Evolutionary conservation across 1,139 yeast species (phyloP).

Genomic region (Taphrina deformans): DNA sequence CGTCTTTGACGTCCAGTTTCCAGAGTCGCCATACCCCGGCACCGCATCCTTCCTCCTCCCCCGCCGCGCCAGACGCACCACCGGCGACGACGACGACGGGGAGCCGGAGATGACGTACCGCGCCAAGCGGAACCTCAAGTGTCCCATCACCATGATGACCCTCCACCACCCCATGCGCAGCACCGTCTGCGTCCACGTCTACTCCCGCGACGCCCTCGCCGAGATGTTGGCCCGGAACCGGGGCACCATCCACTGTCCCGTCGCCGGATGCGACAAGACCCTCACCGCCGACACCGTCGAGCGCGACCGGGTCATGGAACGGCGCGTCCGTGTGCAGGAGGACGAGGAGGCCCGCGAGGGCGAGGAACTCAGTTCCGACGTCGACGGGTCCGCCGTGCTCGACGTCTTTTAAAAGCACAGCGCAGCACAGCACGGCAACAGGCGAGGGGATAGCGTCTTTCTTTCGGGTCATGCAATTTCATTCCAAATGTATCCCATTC

Average conservation of each 20-base stretch:
- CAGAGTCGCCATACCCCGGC: conserved; percentile 37
- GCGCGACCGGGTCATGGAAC: conserved; percentile 16
- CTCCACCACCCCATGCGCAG: conserved; percentile 40
- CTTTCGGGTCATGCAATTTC: no score
- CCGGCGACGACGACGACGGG: conserved; percentile 32
- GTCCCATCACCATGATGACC: conserved; percentile 38
- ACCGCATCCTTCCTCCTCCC: conserved; percentile 33
- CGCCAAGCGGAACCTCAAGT: conserved; percentile 35
- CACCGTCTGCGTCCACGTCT: conserved; percentile 39
- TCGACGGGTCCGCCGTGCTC: neutral
- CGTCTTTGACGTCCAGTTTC: conserved; percentile 35
- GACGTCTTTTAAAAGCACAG: neutral
- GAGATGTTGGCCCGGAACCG: conserved; percentile 21
- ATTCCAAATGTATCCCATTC: no score
- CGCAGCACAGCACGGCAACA: no score
- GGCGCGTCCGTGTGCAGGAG: conserved; percentile 16
- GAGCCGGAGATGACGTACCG: conserved; percentile 38
- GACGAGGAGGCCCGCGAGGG: conserved; percentile 5
- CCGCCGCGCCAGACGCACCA: neutral
- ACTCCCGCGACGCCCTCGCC: conserved; percentile 37
- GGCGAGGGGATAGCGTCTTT: no score
- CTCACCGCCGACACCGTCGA: neutral
- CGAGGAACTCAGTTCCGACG: conserved; percentile 8
- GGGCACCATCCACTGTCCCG: conserved; percentile 17
- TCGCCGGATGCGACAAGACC: conserved; percentile 17